These are phyloP conservation scores for Colletotrichum eremochloae DNA, from an alignment of 2,329 filamentous ascomycete species.

Conservation along the genomic window DNA sequence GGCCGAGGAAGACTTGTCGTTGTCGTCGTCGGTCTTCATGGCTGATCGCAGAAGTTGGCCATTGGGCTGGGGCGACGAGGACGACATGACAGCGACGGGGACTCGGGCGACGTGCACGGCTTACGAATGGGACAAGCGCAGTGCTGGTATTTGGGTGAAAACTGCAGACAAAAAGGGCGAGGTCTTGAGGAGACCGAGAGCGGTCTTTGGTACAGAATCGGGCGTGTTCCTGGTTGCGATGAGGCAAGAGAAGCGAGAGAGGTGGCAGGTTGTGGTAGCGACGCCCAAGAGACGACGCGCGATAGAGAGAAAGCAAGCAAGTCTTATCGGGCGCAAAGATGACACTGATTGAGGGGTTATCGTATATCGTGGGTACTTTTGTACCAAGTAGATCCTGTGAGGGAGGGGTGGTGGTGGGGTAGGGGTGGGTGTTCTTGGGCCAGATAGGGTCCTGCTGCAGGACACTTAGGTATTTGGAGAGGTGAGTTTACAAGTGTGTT, in stretches of 20 bases:
- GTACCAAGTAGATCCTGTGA: slow-evolving; percentile 2
- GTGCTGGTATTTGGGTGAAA: not conserved
- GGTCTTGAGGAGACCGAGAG: not conserved
- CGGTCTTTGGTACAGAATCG: slow-evolving; percentile 26
- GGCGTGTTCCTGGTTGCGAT: slow-evolving; percentile 9
- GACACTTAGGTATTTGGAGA: not conserved
- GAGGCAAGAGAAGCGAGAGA: slow-evolving; percentile 29
- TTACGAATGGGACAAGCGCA: not conserved
- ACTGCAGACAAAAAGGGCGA: slow-evolving; percentile 1
- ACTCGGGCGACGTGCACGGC: not conserved
- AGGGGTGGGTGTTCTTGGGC: not conserved
- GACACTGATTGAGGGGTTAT: slow-evolving; percentile 22
- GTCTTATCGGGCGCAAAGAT: slow-evolving; percentile 26
- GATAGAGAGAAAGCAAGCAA: slow-evolving; percentile 23
- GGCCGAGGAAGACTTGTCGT: slow-evolving; percentile 52
- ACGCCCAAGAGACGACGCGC: slow-evolving; percentile 1
- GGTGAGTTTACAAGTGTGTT: not conserved
- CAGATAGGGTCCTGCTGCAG: no score
- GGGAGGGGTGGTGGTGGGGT: slow-evolving; percentile 11
- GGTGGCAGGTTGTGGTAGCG: slow-evolving; percentile 36
- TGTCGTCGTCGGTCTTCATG: slow-evolving; percentile 60
- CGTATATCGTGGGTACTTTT: slow-evolving; percentile 27
- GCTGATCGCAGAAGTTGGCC: slow-evolving; percentile 56
- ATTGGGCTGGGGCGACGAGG: slow-evolving; percentile 34
- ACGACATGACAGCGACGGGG: slow-evolving; percentile 37